Conservation (phyloP, 2,329 filamentous ascomycete species). For the Fusarium protoensiforme region DNA sequence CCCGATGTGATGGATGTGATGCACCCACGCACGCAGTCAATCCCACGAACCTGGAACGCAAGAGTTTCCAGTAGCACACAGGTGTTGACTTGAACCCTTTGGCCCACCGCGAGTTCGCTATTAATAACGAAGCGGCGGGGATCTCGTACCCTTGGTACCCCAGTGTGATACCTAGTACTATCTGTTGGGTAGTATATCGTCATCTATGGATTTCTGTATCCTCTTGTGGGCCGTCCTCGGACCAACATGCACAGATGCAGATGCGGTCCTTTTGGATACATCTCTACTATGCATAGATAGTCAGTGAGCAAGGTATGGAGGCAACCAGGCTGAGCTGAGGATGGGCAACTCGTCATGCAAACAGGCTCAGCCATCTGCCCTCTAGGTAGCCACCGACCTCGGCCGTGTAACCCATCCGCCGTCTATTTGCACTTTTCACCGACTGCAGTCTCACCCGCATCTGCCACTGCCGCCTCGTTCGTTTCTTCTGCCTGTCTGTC, state of each 20-base stretch:
- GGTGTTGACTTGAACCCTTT: background rate
- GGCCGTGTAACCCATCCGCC: background rate
- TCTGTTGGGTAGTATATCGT: background rate
- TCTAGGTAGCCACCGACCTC: background rate
- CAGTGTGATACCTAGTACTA: background rate
- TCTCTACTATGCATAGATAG: background rate
- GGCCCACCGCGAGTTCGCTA: background rate
- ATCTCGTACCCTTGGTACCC: background rate
- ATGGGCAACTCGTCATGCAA: background rate
- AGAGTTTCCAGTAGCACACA: constrained; percentile 21
- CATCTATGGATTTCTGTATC: background rate
- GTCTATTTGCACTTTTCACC: background rate
- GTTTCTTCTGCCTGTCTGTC: background rate
- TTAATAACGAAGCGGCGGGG: background rate
- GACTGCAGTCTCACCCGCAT: background rate
- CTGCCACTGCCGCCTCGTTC: background rate
- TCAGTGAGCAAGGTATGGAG: background rate
- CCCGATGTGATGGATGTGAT: too few relatives aligned
- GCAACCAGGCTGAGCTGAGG: background rate
- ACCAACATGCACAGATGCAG: background rate
- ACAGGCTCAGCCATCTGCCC: background rate
- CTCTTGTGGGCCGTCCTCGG: background rate
- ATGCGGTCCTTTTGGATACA: background rate
- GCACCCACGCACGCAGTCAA: constrained; percentile 15
- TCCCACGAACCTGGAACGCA: constrained; percentile 38